Evolutionary conservation across 148 eudicot genomes (phyloP).

Genomic region (Rhododendron vialii): DNA sequence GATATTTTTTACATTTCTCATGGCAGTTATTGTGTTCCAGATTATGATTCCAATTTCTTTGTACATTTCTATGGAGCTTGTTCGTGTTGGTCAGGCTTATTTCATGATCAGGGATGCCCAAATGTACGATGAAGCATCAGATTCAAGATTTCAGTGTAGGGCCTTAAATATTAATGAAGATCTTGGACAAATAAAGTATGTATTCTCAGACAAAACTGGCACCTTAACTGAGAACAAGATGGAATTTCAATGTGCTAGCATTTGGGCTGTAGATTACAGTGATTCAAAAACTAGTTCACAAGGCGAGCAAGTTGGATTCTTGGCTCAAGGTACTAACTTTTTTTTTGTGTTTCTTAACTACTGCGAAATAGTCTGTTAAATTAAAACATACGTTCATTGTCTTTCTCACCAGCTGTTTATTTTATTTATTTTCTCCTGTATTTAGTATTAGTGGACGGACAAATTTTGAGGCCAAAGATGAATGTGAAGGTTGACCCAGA

Average conservation of each 20-base stretch:
- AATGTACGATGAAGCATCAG: constrained; percentile 69
- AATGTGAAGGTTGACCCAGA: constrained; percentile 75
- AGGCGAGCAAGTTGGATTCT: constrained; percentile 41
- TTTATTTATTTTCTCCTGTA: constrained; percentile 8
- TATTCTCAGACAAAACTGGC: constrained; percentile 98
- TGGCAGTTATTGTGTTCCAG: constrained; percentile 95
- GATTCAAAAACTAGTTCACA: constrained; percentile 29
- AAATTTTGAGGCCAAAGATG: constrained; percentile 77
- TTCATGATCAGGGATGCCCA: constrained; percentile 75
- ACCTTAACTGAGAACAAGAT: constrained; percentile 98
- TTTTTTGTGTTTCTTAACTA: neutral
- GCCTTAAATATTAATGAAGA: constrained; percentile 97
- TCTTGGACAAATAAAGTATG: constrained; percentile 91
- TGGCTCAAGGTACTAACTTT: constrained; percentile 47
- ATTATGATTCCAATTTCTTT: constrained; percentile 94
- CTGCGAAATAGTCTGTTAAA: neutral
- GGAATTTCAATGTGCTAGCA: constrained; percentile 96
- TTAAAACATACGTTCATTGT: neutral
- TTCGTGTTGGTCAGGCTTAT: constrained; percentile 97
- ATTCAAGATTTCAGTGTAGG: constrained; percentile 85
- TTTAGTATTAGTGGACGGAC: constrained; percentile 51
- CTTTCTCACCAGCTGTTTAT: constrained; percentile 10
- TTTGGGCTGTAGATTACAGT: constrained; percentile 73
- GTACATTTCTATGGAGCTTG: constrained; percentile 99
- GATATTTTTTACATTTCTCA: constrained; percentile 88